phyloP scores from a whole-genome alignment of 495 filamentous ascomycete species.

The Aspergillus cristatus region DNA sequence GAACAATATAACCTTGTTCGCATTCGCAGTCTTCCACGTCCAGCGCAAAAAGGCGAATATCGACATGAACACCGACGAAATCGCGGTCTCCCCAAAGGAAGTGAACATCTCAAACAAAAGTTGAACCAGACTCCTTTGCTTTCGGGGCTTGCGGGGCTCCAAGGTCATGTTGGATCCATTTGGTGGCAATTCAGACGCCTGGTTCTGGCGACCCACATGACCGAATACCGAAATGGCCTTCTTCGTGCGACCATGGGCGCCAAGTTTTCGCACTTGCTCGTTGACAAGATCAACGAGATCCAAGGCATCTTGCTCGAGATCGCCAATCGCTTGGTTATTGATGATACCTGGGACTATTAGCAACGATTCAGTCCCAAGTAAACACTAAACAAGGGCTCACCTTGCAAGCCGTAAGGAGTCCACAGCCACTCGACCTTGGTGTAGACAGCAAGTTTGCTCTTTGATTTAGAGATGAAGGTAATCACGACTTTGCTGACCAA shows the following conservation, averaged over 20 bases:
- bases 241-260: constrained; percentile 70
- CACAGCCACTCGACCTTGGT: constrained; percentile 79
- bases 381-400: constrained; percentile 21
- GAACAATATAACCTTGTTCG: constrained; percentile 64
- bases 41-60: constrained; percentile 52
- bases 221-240: constrained; percentile 89
- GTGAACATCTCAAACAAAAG: constrained; percentile 61
- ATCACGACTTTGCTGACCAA: constrained; percentile 88
- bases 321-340: constrained; percentile 68
- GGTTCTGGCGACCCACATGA: constrained; percentile 63
- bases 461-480: constrained; percentile 83
- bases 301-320: constrained; percentile 72
- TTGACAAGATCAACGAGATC: constrained; percentile 78
- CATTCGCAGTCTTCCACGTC: constrained; percentile 58
- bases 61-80: constrained; percentile 67
- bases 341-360: constrained; percentile 47
- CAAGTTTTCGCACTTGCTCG: constrained; percentile 78
- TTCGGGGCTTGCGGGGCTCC: constrained; percentile 47
- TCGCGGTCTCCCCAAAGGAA: constrained; percentile 58
- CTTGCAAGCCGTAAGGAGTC: constrained; percentile 52
- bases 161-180: constrained; percentile 28
- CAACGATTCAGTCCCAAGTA: background rate
- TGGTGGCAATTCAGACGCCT: constrained; percentile 53
- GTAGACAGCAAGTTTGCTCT: constrained; percentile 83
- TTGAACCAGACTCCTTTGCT: constrained; percentile 54